These are phyloP conservation scores for Termitomyces titanicus DNA, from an alignment of 768 basidiomycete genomes.

Conservation along the genomic window DNA sequence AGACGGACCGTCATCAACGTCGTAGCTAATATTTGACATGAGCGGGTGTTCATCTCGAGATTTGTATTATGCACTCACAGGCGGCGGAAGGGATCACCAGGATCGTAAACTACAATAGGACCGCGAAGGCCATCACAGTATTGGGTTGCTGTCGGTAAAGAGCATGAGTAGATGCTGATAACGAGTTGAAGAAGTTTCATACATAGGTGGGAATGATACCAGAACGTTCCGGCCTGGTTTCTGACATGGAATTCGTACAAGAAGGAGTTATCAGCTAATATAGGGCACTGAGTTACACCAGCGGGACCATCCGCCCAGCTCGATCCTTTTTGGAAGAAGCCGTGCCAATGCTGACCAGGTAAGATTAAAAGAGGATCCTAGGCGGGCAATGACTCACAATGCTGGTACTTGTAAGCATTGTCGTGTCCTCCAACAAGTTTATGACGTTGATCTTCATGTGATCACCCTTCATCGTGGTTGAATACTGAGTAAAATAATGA, in stretches of 20 bases:
- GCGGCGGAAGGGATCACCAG: background rate
- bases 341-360: conserved; percentile 4
- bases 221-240: conserved; percentile 1
- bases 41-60: background rate
- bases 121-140: conserved; percentile 7
- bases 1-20: background rate
- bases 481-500: background rate
- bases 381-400: background rate
- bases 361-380: background rate
- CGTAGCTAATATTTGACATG: background rate
- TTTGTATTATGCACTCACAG: background rate
- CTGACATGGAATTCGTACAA: background rate
- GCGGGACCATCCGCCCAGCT: background rate
- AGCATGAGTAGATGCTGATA: background rate
- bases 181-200: background rate
- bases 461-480: background rate
- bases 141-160: background rate
- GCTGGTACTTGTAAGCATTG: conserved; percentile 1
- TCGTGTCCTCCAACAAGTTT: background rate
- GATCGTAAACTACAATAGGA: conserved; percentile 3
- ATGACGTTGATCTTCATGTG: conserved; percentile 1
- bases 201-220: conserved; percentile 5
- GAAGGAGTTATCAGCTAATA: conserved; percentile 1
- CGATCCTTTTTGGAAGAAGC: background rate
- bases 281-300: conserved; percentile 3